Percentiles rank a stretch among this genome's conserved stretches.
These are phyloP conservation scores for Euphorbia tirucalli DNA, from an alignment of 345 rosid genomes.

Conservation along the genomic window DNA sequence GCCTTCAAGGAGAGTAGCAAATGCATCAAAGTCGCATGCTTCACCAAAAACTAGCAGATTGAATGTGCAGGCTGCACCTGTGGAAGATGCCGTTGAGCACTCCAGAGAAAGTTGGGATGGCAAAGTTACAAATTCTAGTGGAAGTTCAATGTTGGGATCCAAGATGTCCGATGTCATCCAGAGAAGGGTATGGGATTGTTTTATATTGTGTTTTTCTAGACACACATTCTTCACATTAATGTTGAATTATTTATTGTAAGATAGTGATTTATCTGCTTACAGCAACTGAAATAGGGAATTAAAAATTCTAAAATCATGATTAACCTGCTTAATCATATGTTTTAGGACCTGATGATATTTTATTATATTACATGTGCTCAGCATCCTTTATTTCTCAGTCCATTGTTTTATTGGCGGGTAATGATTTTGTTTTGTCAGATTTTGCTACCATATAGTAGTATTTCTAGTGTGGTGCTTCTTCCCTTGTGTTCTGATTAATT, in stretches of 20 bases:
- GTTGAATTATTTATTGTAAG: not conserved
- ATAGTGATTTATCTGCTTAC: not conserved
- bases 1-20: constrained; percentile 62
- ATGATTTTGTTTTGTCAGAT: not conserved
- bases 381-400: not conserved
- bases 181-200: constrained; percentile 59
- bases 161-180: constrained; percentile 79
- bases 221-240: not conserved
- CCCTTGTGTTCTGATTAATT: not conserved
- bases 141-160: constrained; percentile 47
- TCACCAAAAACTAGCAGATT: constrained; percentile 72
- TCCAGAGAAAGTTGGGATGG: constrained; percentile 67
- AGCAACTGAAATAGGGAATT: not conserved
- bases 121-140: constrained; percentile 44
- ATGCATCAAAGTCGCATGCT: constrained; percentile 58
- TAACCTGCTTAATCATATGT: not conserved
- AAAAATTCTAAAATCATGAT: not conserved
- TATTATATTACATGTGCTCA: not conserved
- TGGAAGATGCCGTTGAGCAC: constrained; percentile 57
- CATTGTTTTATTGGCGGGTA: not conserved
- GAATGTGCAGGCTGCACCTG: constrained; percentile 42
- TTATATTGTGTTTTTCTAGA: constrained; percentile 8
- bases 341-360: not conserved
- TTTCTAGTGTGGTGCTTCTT: constrained; percentile 3
- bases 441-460: not conserved